Evolutionary conservation across 352 stramenopile species (phyloP).

Genomic region (Phytophthora pinifolia): DNA sequence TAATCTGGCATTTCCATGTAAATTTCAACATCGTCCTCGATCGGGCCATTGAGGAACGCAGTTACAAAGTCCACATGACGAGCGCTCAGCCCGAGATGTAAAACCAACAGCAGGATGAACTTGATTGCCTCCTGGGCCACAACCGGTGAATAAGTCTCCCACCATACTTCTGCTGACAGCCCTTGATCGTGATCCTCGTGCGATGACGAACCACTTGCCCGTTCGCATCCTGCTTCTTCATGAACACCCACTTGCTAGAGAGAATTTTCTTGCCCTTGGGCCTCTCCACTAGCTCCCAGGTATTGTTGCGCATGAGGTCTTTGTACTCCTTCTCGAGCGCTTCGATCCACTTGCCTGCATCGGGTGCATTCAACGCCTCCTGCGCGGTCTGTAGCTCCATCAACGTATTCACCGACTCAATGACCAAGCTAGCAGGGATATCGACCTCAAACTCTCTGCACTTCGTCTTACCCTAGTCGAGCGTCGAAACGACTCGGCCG

Average conservation of each 20-base stretch:
- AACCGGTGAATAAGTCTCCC: no score
- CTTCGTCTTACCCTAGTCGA: not conserved
- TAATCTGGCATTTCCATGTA: conserved; percentile 8
- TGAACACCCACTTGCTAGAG: no score
- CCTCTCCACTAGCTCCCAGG: no score
- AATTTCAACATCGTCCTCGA: not conserved
- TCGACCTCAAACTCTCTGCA: not conserved
- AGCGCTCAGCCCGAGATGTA: no score
- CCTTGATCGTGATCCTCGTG: no score
- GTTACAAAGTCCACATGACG: not conserved
- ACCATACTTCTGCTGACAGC: no score
- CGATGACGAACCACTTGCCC: no score
- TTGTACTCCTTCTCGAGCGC: no score
- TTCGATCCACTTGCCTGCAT: not conserved
- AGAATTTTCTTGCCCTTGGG: no score
- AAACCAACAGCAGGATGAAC: not conserved
- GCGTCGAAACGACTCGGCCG: no score
- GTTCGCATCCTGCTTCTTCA: no score
- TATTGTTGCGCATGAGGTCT: no score
- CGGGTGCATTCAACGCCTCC: not conserved
- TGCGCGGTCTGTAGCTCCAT: not conserved
- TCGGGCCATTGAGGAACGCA: conserved; percentile 6
- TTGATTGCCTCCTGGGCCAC: not conserved
- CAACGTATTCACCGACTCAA: not conserved
- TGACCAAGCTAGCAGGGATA: not conserved